A percentile compares a stretch with the other conserved stretches of the same genome.
phyloP scores from a whole-genome alignment of 768 basidiomycete genomes.

The Pisolithus microcarpus region DNA sequence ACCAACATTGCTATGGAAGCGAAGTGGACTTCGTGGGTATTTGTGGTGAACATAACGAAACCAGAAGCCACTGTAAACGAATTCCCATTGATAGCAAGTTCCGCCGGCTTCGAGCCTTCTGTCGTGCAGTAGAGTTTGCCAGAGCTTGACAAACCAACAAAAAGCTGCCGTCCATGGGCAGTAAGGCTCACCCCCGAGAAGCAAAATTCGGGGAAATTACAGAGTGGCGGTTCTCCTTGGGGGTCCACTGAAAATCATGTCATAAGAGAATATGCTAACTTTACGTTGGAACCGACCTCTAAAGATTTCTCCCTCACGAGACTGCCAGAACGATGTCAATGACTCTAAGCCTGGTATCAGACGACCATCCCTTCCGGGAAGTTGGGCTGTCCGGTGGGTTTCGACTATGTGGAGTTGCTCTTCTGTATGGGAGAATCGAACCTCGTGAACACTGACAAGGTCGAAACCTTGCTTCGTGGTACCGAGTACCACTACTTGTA shows the following conservation, averaged over 20 bases:
- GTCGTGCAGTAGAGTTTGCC: conserved; percentile 57
- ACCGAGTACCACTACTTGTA: conserved; percentile 35
- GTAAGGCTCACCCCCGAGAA: conserved; percentile 32
- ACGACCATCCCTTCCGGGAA: conserved; percentile 41
- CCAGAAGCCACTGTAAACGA: conserved; percentile 70
- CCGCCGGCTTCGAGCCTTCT: conserved; percentile 19
- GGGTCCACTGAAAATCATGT: conserved; percentile 8
- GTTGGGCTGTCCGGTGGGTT: conserved; percentile 5
- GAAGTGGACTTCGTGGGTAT: conserved; percentile 74
- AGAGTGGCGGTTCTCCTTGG: conserved; percentile 18
- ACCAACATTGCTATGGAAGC: conserved; percentile 34
- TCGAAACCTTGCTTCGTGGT: conserved; percentile 28
- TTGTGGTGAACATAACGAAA: conserved; percentile 81
- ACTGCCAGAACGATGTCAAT: conserved; percentile 35
- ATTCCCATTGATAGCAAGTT: conserved; percentile 49
- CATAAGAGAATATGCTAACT: not conserved
- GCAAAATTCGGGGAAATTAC: conserved; percentile 57
- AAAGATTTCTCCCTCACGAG: conserved; percentile 40
- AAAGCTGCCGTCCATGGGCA: conserved; percentile 23
- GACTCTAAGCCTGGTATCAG: conserved; percentile 27
- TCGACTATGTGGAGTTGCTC: conserved; percentile 1
- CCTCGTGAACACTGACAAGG: conserved; percentile 23
- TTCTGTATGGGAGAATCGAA: conserved; percentile 4
- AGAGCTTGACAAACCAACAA: conserved; percentile 57
- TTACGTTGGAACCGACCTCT: conserved; percentile 29